Evolutionary conservation across 306 rosid species (phyloP), one percentile per base, ranked within the genome.

Genomic region (Glycine tomentella): DNA sequence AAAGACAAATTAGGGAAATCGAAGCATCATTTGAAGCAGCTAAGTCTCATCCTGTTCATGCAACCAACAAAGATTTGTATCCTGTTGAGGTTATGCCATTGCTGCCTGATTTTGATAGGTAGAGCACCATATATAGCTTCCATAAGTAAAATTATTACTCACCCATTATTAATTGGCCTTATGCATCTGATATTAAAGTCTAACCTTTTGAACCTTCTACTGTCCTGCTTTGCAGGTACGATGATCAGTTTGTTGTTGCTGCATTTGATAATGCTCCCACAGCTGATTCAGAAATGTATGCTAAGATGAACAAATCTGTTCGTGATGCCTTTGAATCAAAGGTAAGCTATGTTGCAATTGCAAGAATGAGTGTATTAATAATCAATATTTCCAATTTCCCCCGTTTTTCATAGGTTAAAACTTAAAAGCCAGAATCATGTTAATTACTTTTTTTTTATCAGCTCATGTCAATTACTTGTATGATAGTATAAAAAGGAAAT

Each of bases 21-120:
- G 97, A 93, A 87, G 97, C 99, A 20, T 95, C 98, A n/a, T 95
- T 95, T 90, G 94, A 88, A 87, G 99, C 99, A 75, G 92, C 97
- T 81, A 95, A 95, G 89, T 89, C 91, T 50, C 90, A 50, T 20
- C 98, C 98, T 82, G 87, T 95, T 85, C 99, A 95, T 86, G 97
- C 99, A 25, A 86, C 93, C 33, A 92, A 95, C 81, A 93, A 95
- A 82, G 85, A 84, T 72, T 90, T 95, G 88, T 89, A 93, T 81
- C 97, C 98, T 89, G 92, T 89, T 52, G 99, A 95, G 92, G 87
- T 90, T 86, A 84, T 95, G 83, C 99, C 99, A 77, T 85, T 95
- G 86, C 71, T 95, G 65, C 99, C 99, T 33, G 98, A 95, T 87
- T 80, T 86, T 76, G 94, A 91, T 72, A 86, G 99, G 98, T 95